Base-by-base conservation (phyloP, 192 early-diverging fungal genomes). In the Linnemannia exigua region DNA sequence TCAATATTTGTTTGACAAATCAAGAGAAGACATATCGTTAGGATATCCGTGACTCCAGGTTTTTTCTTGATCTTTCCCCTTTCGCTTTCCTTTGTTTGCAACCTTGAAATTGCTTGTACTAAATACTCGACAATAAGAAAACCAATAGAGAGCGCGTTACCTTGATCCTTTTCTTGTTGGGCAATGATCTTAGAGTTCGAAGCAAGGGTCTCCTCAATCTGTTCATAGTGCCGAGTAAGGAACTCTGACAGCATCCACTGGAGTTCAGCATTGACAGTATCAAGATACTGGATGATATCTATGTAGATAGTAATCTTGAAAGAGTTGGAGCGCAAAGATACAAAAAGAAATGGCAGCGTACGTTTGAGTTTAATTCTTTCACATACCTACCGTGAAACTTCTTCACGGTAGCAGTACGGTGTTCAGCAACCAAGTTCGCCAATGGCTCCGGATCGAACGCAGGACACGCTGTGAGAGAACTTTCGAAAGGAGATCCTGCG, bases 191-290 rank as follows among this genome's bases (percentile, higher is more conserved):
- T 47, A 19, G 67, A 70, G 37, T 20, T 61, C 1, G 63, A 67
- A 17, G 33, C 66, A 20, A 83, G 48, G 8, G 36, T 41, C 5
- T 54, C 76, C 20, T 77, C 81, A 47, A 77, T 83, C 11, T 72
- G 58, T 1, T 73, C 54, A 63, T 77, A 83, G 28, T 83, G 81
- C 3, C 31, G 75, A 12, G 70, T 74, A 47, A 83, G 50, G 31
- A 54, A 83, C 46, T 83, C 81, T 16, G 75, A 83, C 33, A 77
- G 47, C 37, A 83, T 73, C 71, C 37, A 83, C 41, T 83, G 81
- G 16, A 77, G 37, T 22, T 83, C 81, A 5, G 76, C 76, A 48
- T 77, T 77, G 61, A 83, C 25, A 22, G n/a, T 72, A 46, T 83
- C 81, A 25, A 83, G 76, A 3, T 38, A 25, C 38, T 46, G 47